Percentiles rank a stretch among this genome's conserved stretches.
Conservation (phyloP, 192 early-diverging fungal genomes). For the Rhizophagus sp. region DNA sequence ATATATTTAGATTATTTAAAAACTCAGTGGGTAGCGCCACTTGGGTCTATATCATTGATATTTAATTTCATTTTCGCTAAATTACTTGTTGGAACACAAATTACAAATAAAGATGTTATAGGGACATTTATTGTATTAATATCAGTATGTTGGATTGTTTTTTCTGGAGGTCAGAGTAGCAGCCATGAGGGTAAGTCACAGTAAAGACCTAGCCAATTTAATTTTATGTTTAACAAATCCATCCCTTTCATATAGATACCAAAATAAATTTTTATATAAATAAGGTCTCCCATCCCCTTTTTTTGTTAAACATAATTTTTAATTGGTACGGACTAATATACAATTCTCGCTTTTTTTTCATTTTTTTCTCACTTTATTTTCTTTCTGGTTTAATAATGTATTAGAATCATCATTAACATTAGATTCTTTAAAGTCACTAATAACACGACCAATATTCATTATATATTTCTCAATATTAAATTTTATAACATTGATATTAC, state of each 20-base stretch:
- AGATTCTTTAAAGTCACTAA: background rate
- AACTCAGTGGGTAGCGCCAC: constrained; percentile 61
- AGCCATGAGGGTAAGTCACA: constrained; percentile 41
- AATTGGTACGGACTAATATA: background rate
- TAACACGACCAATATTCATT: background rate
- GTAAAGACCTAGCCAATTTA: background rate
- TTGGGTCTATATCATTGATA: constrained; percentile 56
- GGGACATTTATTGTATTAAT: constrained; percentile 58
- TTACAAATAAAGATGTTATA: constrained; percentile 50
- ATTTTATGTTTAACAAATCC: background rate
- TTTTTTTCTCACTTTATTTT: too few relatives aligned
- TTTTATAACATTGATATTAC: background rate
- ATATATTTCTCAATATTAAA: constrained; percentile 17
- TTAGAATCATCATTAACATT: background rate
- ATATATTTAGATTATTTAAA: constrained; percentile 56
- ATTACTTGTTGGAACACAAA: constrained; percentile 56
- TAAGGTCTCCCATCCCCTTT: too few relatives aligned
- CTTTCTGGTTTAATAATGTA: background rate
- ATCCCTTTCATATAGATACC: too few relatives aligned
- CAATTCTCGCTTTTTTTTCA: too few relatives aligned
- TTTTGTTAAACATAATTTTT: background rate
- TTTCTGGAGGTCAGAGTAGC: constrained; percentile 56
- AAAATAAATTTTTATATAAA: too few relatives aligned
- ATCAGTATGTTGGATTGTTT: constrained; percentile 60
- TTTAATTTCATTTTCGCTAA: constrained; percentile 65